phyloP scores from a whole-genome alignment of 1,139 yeast species.

The Diutina siamensis region DNA sequence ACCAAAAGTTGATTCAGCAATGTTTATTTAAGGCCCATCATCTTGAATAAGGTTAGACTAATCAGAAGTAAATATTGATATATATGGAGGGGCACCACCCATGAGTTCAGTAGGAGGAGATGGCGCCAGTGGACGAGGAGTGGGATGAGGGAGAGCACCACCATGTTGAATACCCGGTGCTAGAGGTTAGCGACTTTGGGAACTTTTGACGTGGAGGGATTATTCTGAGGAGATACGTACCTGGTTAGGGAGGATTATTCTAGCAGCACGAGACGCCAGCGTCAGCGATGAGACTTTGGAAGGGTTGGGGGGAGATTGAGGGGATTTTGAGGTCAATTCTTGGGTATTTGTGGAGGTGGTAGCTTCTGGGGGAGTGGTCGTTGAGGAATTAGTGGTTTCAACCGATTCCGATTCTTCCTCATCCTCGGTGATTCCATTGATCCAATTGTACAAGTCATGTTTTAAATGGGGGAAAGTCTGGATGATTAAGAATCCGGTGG shows the following conservation, averaged over 20 bases:
- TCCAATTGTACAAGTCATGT: constrained; percentile 15
- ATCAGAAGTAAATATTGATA: not conserved
- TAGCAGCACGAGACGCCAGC: not conserved
- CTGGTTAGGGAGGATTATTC: not conserved
- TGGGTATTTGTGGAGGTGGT: too few species aligned
- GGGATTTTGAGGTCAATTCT: too few species aligned
- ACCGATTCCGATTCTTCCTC: too few species aligned
- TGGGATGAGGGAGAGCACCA: not conserved
- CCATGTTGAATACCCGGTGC: not conserved
- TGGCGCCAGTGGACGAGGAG: not conserved
- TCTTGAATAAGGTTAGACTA: not conserved
- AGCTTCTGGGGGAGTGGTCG: too few species aligned
- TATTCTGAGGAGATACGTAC: not conserved
- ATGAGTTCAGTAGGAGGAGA: not conserved
- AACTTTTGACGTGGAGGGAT: too few species aligned
- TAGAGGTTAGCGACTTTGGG: not conserved
- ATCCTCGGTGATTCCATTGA: constrained; percentile 14
- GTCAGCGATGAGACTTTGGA: not conserved
- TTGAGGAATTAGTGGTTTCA: too few species aligned
- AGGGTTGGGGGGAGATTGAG: too few species aligned
- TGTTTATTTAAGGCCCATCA: not conserved
- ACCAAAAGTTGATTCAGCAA: not conserved
- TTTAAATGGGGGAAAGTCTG: constrained; percentile 44
- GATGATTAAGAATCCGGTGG: constrained; percentile 32
- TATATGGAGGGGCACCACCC: not conserved